Conservation (phyloP, 192 early-diverging fungal species). For the Gryganskiella cystojenkinii region DNA sequence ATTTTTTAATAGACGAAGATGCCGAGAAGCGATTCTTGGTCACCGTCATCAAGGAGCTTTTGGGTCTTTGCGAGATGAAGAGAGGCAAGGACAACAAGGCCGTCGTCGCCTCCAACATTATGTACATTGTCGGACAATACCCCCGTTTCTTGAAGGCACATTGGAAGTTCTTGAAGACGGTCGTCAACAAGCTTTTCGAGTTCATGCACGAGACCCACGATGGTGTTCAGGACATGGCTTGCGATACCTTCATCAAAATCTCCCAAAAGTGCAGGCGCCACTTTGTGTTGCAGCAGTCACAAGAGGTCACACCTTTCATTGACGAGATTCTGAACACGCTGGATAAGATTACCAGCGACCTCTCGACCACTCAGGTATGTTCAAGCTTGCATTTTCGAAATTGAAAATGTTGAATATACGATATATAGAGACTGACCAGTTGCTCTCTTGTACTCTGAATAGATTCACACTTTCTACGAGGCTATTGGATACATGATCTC, state of each 20-base stretch:
- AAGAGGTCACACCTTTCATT: constrained; percentile 91
- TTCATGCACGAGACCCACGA: constrained; percentile 99
- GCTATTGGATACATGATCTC: constrained; percentile 98
- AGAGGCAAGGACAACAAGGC: constrained; percentile 99
- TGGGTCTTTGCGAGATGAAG: constrained; percentile 96
- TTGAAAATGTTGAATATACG: not conserved
- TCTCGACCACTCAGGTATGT: constrained; percentile 85
- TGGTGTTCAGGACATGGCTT: constrained; percentile 99
- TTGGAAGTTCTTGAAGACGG: constrained; percentile 99
- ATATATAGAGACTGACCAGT: not conserved
- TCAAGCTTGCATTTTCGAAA: too few species aligned
- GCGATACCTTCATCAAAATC: constrained; percentile 99
- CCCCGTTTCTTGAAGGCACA: constrained; percentile 99
- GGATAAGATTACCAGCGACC: constrained; percentile 87
- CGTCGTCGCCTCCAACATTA: constrained; percentile 99
- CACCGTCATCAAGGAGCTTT: constrained; percentile 97
- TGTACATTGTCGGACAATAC: constrained; percentile 99
- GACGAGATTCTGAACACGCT: constrained; percentile 93
- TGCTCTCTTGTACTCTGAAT: not conserved
- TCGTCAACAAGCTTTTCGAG: constrained; percentile 99
- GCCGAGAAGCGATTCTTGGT: constrained; percentile 98
- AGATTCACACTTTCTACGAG: constrained; percentile 98
- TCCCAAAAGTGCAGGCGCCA: constrained; percentile 97
- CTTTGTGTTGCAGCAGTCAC: constrained; percentile 93
- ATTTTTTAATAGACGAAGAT: constrained; percentile 75